Conservation (phyloP, 1,284 basidiomycete species). For the Leccinum angustisporum region DNA sequence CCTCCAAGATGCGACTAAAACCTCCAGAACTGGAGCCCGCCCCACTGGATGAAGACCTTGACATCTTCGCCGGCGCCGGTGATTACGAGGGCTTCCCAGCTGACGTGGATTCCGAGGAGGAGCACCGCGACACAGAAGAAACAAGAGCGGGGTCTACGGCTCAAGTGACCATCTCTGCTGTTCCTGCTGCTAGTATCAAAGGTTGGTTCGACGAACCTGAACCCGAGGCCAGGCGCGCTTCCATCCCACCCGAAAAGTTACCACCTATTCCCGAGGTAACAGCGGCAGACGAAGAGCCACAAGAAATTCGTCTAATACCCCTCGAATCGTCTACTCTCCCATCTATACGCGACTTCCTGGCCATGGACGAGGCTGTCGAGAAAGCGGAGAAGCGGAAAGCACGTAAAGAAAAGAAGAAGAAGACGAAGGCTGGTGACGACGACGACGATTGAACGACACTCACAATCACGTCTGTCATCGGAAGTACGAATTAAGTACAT, state of each 20-base stretch:
- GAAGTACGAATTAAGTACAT: constrained; percentile 4
- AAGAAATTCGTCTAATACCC: constrained; percentile 57
- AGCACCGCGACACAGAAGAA: constrained; percentile 4
- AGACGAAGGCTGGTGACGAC: constrained; percentile 17
- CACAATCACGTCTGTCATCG: background rate
- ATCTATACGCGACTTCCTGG: constrained; percentile 79
- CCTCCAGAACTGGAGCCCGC: constrained; percentile 13
- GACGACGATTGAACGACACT: constrained; percentile 31
- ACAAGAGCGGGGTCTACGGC: background rate
- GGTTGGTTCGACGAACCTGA: constrained; percentile 29
- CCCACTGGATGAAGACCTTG: constrained; percentile 51
- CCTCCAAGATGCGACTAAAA: constrained; percentile 4
- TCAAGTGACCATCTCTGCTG: background rate
- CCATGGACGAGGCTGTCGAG: constrained; percentile 66
- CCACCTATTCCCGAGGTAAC: constrained; percentile 18
- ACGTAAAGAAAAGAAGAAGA: constrained; percentile 72
- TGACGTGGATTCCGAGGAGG: constrained; percentile 50
- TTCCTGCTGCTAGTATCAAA: background rate
- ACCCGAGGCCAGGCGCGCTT: constrained; percentile 4
- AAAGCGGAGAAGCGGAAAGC: constrained; percentile 64
- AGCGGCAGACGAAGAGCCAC: constrained; percentile 44
- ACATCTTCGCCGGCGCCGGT: constrained; percentile 85
- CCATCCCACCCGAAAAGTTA: constrained; percentile 20
- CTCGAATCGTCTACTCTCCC: constrained; percentile 74
- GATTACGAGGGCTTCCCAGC: constrained; percentile 75